Evolutionary conservation across 2,329 filamentous ascomycete genomes (phyloP).

Genomic region (Clonostachys chloroleuca): DNA sequence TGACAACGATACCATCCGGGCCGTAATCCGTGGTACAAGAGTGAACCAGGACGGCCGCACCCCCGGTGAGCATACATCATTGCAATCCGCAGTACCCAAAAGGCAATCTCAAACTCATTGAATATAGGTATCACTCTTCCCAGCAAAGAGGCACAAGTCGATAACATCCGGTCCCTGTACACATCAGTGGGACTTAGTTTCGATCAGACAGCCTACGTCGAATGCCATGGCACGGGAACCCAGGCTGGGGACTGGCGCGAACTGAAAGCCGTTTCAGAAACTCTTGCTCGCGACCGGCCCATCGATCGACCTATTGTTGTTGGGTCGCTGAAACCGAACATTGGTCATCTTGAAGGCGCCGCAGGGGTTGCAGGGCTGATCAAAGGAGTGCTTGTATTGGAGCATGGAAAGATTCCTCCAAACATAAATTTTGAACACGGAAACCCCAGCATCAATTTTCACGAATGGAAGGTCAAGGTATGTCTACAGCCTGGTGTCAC

Average conservation of each 20-base stretch:
- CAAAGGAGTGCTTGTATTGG: constrained; percentile 43
- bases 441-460: constrained; percentile 43
- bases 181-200: constrained; percentile 34
- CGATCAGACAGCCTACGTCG: constrained; percentile 43
- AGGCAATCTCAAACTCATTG: not conserved
- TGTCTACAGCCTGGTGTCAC: not conserved
- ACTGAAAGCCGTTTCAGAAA: constrained; percentile 39
- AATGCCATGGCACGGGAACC: constrained; percentile 58
- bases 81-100: not conserved
- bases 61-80: constrained; percentile 24
- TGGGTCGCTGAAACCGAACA: constrained; percentile 50
- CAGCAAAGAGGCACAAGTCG: constrained; percentile 42
- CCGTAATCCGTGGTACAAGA: constrained; percentile 47
- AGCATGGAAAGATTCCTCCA: constrained; percentile 45
- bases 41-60: constrained; percentile 57
- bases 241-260: constrained; percentile 49
- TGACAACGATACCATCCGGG: constrained; percentile 54
- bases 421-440: constrained; percentile 44
- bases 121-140: constrained; percentile 51
- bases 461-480: constrained; percentile 40
- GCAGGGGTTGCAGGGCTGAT: constrained; percentile 48
- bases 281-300: constrained; percentile 27
- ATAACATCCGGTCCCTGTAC: constrained; percentile 45
- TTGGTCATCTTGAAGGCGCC: constrained; percentile 48
- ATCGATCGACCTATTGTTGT: constrained; percentile 36